Evolutionary conservation across 768 basidiomycete genomes (phyloP).

Genomic region (Leccinum ochraceum): DNA sequence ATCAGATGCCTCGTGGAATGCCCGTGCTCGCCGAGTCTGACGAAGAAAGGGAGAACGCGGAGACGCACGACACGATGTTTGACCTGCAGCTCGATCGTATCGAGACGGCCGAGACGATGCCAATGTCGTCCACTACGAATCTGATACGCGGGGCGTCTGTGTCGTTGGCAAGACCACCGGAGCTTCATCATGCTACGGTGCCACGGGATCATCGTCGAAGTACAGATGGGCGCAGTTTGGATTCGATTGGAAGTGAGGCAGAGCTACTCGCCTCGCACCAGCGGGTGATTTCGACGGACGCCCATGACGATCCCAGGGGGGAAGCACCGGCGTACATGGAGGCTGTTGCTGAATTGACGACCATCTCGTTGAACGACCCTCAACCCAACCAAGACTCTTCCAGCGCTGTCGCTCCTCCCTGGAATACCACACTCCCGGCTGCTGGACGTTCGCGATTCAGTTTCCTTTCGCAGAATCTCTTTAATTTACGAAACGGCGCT

Average conservation of each 20-base stretch:
- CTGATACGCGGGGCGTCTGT: conserved; percentile 15
- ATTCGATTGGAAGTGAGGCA: conserved; percentile 24
- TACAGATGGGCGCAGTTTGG: conserved; percentile 20
- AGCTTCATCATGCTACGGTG: conserved; percentile 5
- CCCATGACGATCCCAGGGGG: conserved; percentile 47
- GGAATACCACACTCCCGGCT: not conserved
- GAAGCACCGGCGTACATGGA: conserved; percentile 72
- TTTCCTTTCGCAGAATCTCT: conserved; percentile 43
- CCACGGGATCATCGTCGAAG: conserved; percentile 12
- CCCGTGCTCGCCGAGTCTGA: conserved; percentile 21
- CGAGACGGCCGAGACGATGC: conserved; percentile 27
- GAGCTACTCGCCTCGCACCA: conserved; percentile 23
- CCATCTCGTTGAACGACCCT: conserved; percentile 23
- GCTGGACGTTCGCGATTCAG: conserved; percentile 46
- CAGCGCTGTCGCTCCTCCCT: not conserved
- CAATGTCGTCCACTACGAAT: conserved; percentile 24
- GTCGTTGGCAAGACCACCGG: conserved; percentile 16
- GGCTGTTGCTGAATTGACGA: conserved; percentile 18
- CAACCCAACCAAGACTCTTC: conserved; percentile 13
- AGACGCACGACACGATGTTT: conserved; percentile 11
- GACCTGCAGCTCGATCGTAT: conserved; percentile 23
- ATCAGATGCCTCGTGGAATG: conserved; percentile 14
- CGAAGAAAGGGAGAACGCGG: conserved; percentile 24
- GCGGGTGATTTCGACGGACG: conserved; percentile 10
- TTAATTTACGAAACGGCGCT: conserved; percentile 31